phyloP scores from a whole-genome alignment of 352 stramenopile genomes.

The Pythium biforme region DNA sequence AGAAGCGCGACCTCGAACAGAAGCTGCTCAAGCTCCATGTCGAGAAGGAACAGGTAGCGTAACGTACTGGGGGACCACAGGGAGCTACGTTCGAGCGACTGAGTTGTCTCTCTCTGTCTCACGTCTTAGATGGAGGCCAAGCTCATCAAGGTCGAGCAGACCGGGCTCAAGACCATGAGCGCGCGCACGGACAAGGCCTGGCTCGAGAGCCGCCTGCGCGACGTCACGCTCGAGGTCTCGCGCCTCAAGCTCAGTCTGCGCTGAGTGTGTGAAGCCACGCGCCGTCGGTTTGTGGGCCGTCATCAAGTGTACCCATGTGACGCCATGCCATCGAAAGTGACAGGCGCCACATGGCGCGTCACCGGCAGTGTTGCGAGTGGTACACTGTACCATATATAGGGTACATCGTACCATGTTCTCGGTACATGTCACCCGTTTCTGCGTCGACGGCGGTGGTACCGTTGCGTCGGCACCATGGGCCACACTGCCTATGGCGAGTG shows the following conservation, averaged over 20 bases:
- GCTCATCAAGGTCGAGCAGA: slow-evolving; percentile 42
- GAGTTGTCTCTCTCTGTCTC: neutral
- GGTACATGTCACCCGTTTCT: slow-evolving; percentile 4
- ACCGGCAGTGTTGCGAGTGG: neutral
- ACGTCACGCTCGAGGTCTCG: slow-evolving; percentile 33
- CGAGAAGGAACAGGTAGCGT: slow-evolving; percentile 44
- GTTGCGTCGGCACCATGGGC: neutral
- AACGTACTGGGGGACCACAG: neutral
- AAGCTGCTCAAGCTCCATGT: slow-evolving; percentile 43
- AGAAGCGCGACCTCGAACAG: slow-evolving; percentile 44
- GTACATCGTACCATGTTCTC: slow-evolving; percentile 21
- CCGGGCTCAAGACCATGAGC: slow-evolving; percentile 42
- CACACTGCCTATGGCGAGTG: neutral
- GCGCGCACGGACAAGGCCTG: slow-evolving; percentile 35
- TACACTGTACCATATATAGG: slow-evolving; percentile 30
- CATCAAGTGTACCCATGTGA: slow-evolving; percentile 28
- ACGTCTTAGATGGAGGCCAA: slow-evolving; percentile 35
- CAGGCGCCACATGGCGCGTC: slow-evolving; percentile 8
- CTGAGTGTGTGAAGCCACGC: slow-evolving; percentile 1
- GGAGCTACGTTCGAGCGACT: too few species aligned
- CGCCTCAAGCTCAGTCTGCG: slow-evolving; percentile 37
- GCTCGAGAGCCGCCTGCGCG: slow-evolving; percentile 32
- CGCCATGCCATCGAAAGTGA: slow-evolving; percentile 8
- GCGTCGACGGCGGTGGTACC: neutral
- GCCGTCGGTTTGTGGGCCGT: neutral